A percentile compares a stretch with the other conserved stretches of the same genome.
Conservation (phyloP, 164 flowering plant species). For the Vitis cinerea region DNA sequence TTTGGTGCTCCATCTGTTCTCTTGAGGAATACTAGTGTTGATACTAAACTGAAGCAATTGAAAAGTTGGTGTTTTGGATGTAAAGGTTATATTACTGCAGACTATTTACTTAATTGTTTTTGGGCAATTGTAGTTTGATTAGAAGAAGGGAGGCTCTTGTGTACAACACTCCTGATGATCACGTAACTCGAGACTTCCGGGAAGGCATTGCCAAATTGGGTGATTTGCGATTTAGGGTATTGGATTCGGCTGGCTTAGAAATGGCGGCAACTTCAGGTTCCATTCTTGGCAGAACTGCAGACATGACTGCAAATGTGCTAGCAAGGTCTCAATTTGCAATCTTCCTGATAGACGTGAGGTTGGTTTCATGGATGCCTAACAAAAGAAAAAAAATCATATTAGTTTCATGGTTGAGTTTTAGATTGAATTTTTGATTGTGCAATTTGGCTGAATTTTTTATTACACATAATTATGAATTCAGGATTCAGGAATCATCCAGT, state of each 20-base stretch:
- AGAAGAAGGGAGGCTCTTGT: slow-evolving; percentile 97
- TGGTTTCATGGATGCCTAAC: background rate
- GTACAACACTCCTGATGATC: slow-evolving; percentile 90
- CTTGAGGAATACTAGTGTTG: no score
- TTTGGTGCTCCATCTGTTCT: no score
- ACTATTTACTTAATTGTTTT: background rate
- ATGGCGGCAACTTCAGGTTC: slow-evolving; percentile 82
- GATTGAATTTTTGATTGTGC: background rate
- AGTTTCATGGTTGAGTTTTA: slow-evolving; percentile 11
- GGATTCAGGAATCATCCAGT: background rate
- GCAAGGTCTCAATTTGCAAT: slow-evolving; percentile 69
- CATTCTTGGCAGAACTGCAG: slow-evolving; percentile 83
- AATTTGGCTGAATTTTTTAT: no score
- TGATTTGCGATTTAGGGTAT: slow-evolving; percentile 78
- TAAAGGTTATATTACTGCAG: background rate
- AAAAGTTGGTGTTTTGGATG: background rate
- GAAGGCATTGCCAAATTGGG: slow-evolving; percentile 94
- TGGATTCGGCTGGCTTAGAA: slow-evolving; percentile 97
- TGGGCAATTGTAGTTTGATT: slow-evolving; percentile 47
- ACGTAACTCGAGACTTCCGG: slow-evolving; percentile 92
- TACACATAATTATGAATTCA: background rate
- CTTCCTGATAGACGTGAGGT: slow-evolving; percentile 87
- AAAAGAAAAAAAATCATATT: no score
- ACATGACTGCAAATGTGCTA: slow-evolving; percentile 76
- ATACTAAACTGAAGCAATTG: background rate